phyloP scores from a whole-genome alignment of 257 asterid genomes.

The Leonotis leonurus region DNA sequence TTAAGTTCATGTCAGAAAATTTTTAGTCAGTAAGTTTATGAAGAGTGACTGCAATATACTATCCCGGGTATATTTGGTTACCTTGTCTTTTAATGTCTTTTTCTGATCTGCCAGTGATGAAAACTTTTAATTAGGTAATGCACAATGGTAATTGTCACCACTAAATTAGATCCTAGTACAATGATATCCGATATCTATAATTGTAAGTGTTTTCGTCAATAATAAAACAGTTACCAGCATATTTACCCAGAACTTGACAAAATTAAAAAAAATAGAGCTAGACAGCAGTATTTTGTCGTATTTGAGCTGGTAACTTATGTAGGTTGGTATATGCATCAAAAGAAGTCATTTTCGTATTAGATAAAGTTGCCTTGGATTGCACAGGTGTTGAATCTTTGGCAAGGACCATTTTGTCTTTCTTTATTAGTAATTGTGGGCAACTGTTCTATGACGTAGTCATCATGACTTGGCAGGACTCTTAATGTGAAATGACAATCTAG shows the following conservation, averaged over 20 bases:
- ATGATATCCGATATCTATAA: background rate
- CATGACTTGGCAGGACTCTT: background rate
- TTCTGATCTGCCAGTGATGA: background rate
- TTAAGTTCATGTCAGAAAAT: background rate
- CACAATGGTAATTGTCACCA: background rate
- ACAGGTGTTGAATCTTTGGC: background rate
- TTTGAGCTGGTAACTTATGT: background rate
- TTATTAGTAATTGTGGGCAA: background rate
- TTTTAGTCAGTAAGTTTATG: background rate
- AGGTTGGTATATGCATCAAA: background rate
- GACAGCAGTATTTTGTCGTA: background rate
- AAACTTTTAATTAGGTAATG: too few species aligned
- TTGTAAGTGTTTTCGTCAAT: background rate
- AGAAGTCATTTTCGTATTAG: background rate
- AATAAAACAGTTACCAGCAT: background rate
- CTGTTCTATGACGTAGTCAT: background rate
- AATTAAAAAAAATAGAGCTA: background rate
- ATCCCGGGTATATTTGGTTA: background rate
- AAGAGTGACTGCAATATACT: background rate
- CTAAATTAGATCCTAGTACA: background rate
- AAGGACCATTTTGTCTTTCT: background rate
- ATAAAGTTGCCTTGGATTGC: background rate
- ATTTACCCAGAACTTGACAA: background rate
- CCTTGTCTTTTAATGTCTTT: background rate
- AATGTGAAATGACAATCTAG: background rate